Base-by-base conservation (phyloP, 2,329 filamentous ascomycete species). In the Tolypocladium nubicola region DNA sequence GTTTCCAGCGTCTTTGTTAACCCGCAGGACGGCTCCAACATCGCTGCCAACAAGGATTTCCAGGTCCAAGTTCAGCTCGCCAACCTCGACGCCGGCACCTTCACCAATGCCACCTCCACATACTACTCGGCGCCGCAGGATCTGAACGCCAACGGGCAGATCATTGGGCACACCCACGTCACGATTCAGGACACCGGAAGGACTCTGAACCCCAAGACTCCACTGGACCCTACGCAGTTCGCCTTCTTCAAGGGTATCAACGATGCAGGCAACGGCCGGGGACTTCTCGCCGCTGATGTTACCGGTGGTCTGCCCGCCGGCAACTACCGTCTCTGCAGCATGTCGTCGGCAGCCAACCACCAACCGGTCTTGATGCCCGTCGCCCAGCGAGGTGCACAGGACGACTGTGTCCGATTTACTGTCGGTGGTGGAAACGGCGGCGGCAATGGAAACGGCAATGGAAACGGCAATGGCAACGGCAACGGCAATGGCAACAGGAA, bases 241-340 rank as follows among this genome's bases (percentile, higher is more conserved):
- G 80, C 73, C 65, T 85, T 85, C 70, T 86, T 86, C 79, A 85
- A 86, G 76, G 83, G 83, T 60, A 83, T 86, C 72, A 84, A 86
- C 70, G 82, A 84, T 59, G 76, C 71, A 19, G 82, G 82, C 39
- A 77, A 86, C 63, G 78, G 77, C 38, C 64, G 80, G 2, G 83
- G 83, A 54, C 71, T 76, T 6, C 73, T 87, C 13, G 69, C 73
- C 14, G 79, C 83, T 43, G 70, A 67, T 2, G 83, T 87, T 30
- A 71, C 73, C 1, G 80, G 78, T 57, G 84, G 83, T 64, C 79
- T 87, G 3, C 81, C 82, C 3, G 74, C 76, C 3, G 83, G 84
- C 40, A 83, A 81, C 73, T 87, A 86, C 73, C 82, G 84, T 63
- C 71, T 85, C 60, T 87, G 84, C 76, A 82, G 79, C 64, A 84